Percentiles rank a stretch among this genome's conserved stretches.
These are phyloP conservation scores for Bonnemaisonia californica DNA, from an alignment of 31 red algal genomes.

Conservation along the genomic window DNA sequence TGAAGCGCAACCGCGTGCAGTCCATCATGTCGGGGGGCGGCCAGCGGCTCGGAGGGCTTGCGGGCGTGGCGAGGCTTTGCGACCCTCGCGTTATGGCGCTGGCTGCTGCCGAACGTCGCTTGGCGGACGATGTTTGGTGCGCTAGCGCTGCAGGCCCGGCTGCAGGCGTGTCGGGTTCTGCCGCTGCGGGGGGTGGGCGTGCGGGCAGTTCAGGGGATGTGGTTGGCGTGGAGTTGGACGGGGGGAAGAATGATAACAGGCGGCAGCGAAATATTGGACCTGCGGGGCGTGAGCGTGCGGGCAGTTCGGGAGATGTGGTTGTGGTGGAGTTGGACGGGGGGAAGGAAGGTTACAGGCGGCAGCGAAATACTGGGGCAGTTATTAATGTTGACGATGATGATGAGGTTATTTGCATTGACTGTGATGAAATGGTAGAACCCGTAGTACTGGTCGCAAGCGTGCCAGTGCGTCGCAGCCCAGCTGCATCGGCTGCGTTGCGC, in stretches of 20 bases:
- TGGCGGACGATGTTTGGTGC: slow-evolving; percentile 49
- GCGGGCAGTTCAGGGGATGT: neutral
- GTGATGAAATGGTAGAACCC: neutral
- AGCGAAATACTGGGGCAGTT: too few relatives aligned
- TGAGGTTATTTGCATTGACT: neutral
- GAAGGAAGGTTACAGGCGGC: neutral
- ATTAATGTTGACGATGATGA: neutral
- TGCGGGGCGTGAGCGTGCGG: neutral
- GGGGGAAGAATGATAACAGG: too few relatives aligned
- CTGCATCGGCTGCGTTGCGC: neutral
- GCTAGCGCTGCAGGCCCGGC: too few relatives aligned
- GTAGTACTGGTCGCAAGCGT: neutral
- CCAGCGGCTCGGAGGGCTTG: neutral
- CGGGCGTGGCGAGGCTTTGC: slow-evolving; percentile 9
- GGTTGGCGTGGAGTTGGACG: neutral
- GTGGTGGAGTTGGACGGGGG: neutral
- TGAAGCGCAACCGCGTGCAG: neutral
- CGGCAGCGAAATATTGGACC: neutral
- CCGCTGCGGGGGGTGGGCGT: too few relatives aligned
- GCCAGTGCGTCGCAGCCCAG: neutral
- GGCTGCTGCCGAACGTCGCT: slow-evolving; percentile 35
- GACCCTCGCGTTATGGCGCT: slow-evolving; percentile 56
- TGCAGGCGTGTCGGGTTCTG: too few relatives aligned
- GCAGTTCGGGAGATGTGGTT: too few relatives aligned
- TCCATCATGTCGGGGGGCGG: slow-evolving; percentile 17